Evolutionary conservation across 202 grass and related monocot species (phyloP).

Genomic region (Sporobolus alterniflorus): DNA sequence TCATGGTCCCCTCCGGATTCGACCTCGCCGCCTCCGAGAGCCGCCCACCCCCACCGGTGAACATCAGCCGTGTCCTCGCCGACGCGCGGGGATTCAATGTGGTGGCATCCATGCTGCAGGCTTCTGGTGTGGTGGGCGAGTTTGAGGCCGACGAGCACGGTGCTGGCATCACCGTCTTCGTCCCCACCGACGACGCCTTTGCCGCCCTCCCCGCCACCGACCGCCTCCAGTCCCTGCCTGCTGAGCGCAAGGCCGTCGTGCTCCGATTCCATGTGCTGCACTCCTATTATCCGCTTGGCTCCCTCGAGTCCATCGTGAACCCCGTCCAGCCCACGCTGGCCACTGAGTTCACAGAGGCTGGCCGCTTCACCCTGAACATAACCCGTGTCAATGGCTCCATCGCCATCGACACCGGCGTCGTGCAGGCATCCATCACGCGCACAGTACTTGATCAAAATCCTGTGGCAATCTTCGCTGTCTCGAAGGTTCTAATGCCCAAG

Average conservation of each 20-base stretch:
- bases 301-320: constrained; percentile 95
- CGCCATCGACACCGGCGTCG: constrained; percentile 92
- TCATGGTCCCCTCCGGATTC: constrained; percentile 75
- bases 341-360: constrained; percentile 74
- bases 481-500: constrained; percentile 85
- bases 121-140: constrained; percentile 78
- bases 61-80: constrained; percentile 82
- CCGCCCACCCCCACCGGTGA: constrained; percentile 59
- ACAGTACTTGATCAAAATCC: constrained; percentile 97
- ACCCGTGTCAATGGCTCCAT: constrained; percentile 91
- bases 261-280: constrained; percentile 98
- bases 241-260: constrained; percentile 76
- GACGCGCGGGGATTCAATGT: constrained; percentile 90
- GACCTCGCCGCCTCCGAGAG: constrained; percentile 84
- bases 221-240: constrained; percentile 85
- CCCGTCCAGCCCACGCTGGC: constrained; percentile 95
- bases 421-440: constrained; percentile 94
- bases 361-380: constrained; percentile 92
- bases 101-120: constrained; percentile 90
- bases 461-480: constrained; percentile 93
- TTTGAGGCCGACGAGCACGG: constrained; percentile 83
- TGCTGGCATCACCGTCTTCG: constrained; percentile 92
- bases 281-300: constrained; percentile 96
- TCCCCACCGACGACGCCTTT: constrained; percentile 95
- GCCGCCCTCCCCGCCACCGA: constrained; percentile 65